Conservation (phyloP, 2,329 filamentous ascomycete species). For the Hirsutella rhossiliensis region DNA sequence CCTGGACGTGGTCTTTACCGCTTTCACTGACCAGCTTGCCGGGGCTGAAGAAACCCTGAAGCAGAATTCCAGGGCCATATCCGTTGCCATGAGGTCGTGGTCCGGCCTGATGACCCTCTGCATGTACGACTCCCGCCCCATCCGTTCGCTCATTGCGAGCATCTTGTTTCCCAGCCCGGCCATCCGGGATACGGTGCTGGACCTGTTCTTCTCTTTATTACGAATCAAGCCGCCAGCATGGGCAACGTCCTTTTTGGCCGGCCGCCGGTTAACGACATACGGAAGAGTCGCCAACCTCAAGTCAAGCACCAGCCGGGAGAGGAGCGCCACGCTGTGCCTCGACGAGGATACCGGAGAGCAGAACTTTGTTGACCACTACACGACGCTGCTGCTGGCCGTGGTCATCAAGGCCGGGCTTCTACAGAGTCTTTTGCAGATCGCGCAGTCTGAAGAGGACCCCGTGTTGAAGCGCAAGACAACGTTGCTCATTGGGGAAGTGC, state of each 20-base stretch:
- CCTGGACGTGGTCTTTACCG: conserved; percentile 77
- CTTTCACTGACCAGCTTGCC: conserved; percentile 73
- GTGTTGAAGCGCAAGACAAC: conserved; percentile 79
- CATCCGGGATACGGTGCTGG: conserved; percentile 67
- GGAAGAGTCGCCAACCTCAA: conserved; percentile 84
- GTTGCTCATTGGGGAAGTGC: conserved; percentile 76
- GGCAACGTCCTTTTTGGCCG: conserved; percentile 92
- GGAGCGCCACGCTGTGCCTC: conserved; percentile 38
- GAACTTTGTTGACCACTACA: conserved; percentile 90
- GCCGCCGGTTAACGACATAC: conserved; percentile 86
- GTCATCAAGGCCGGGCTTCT: conserved; percentile 73
- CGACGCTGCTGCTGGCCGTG: conserved; percentile 73
- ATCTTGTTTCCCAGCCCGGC: conserved; percentile 43
- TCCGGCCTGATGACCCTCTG: conserved; percentile 79
- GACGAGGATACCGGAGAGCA: conserved; percentile 61
- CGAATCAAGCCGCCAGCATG: conserved; percentile 85
- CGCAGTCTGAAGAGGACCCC: conserved; percentile 54
- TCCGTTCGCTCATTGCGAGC: conserved; percentile 64
- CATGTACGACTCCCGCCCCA: conserved; percentile 76
- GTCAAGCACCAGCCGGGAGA: conserved; percentile 37
- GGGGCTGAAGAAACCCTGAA: conserved; percentile 55
- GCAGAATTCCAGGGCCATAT: conserved; percentile 84
- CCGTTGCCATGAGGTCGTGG: conserved; percentile 87
- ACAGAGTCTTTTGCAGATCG: conserved; percentile 47
- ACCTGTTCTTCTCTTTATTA: conserved; percentile 68